phyloP scores from a whole-genome alignment of 768 basidiomycete genomes.

The Hericium alpestre region DNA sequence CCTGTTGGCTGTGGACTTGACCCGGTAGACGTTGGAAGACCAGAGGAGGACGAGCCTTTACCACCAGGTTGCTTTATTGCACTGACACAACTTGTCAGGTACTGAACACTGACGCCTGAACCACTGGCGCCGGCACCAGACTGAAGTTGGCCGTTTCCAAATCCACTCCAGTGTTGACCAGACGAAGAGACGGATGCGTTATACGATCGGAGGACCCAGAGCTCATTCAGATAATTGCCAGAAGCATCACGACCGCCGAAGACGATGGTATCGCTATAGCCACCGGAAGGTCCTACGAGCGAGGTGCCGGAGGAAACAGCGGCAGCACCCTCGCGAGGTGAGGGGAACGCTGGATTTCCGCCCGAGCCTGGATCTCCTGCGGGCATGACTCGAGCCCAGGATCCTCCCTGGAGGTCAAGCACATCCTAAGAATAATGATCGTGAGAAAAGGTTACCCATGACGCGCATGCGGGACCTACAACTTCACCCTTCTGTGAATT shows the following conservation, averaged over 20 bases:
- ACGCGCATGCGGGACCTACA: slow-evolving; percentile 28
- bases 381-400: slow-evolving; percentile 66
- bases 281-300: slow-evolving; percentile 42
- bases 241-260: slow-evolving; percentile 65
- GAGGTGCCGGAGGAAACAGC: slow-evolving; percentile 43
- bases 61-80: slow-evolving; percentile 15
- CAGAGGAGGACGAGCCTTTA: neutral
- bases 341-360: slow-evolving; percentile 42
- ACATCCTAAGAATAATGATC: slow-evolving; percentile 34
- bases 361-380: slow-evolving; percentile 58
- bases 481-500: slow-evolving; percentile 63
- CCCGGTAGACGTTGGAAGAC: neutral
- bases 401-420: slow-evolving; percentile 46
- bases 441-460: neutral
- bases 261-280: slow-evolving; percentile 59
- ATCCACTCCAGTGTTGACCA: slow-evolving; percentile 50
- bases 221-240: slow-evolving; percentile 60
- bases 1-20: slow-evolving; percentile 12
- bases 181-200: slow-evolving; percentile 48
- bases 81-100: slow-evolving; percentile 50
- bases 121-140: slow-evolving; percentile 58
- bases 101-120: slow-evolving; percentile 51
- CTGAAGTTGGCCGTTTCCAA: slow-evolving; percentile 50
- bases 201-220: slow-evolving; percentile 74
- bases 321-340: slow-evolving; percentile 61